Conservation (phyloP, 1,284 basidiomycete species). For the Serendipita sp. region DNA sequence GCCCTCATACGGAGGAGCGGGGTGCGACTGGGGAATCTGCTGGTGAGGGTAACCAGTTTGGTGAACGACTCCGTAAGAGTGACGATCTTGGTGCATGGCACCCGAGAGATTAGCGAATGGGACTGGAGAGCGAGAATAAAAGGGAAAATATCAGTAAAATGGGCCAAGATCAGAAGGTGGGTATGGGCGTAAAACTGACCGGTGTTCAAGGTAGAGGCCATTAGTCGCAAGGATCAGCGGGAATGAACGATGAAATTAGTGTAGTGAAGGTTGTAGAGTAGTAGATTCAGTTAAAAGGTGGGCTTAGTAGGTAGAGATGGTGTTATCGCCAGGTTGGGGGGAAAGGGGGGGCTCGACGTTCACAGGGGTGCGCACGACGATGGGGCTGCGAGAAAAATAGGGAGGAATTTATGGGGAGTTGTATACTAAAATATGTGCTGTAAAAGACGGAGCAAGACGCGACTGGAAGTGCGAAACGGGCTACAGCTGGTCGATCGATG, state of each 20-base stretch:
- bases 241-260: neutral
- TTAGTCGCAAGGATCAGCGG: neutral
- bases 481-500: neutral
- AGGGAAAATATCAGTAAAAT: neutral
- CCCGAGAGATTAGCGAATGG: neutral
- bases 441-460: neutral
- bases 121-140: neutral
- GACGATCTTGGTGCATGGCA: neutral
- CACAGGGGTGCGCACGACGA: neutral
- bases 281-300: neutral
- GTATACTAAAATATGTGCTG: neutral
- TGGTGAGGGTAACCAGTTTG: neutral
- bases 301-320: neutral
- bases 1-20: neutral
- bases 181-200: constrained; percentile 2
- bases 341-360: neutral
- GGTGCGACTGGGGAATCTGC: neutral
- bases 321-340: neutral
- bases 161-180: neutral
- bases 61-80: neutral
- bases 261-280: neutral
- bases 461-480: neutral
- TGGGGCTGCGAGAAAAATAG: neutral
- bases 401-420: neutral
- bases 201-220: neutral